phyloP scores from a whole-genome alignment of 768 basidiomycete species.

The Russula virescens region DNA sequence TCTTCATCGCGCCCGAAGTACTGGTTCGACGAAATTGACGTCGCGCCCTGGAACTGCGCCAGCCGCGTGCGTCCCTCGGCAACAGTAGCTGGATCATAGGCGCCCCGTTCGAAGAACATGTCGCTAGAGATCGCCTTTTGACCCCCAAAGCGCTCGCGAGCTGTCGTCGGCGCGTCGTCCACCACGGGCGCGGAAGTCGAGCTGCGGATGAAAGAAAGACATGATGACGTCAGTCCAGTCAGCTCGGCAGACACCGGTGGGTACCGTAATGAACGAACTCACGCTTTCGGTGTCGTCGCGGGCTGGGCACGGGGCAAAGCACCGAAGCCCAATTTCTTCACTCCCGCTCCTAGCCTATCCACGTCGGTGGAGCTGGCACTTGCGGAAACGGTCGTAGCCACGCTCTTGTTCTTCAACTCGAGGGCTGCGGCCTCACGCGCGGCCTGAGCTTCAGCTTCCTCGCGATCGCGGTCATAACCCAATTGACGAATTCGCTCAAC shows the following conservation, averaged over 20 bases:
- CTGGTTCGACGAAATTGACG: conserved; percentile 88
- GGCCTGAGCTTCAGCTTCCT: conserved; percentile 77
- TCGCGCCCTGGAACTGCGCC: conserved; percentile 83
- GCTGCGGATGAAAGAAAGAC: conserved; percentile 4
- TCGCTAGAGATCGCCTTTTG: conserved; percentile 98
- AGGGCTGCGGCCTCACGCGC: conserved; percentile 54
- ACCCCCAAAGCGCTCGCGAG: conserved; percentile 83
- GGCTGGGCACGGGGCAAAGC: conserved; percentile 62
- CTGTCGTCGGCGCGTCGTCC: conserved; percentile 67
- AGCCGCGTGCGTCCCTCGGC: conserved; percentile 79
- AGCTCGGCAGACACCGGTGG: background rate
- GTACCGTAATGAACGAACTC: background rate
- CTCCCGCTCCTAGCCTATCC: conserved; percentile 59
- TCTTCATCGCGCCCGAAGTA: conserved; percentile 92
- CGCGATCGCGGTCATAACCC: conserved; percentile 82
- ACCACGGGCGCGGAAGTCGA: conserved; percentile 26
- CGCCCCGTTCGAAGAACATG: conserved; percentile 90
- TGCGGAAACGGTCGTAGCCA: conserved; percentile 30
- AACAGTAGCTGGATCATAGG: conserved; percentile 69
- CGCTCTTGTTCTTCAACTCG: conserved; percentile 32
- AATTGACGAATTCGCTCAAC: conserved; percentile 88
- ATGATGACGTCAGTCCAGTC: background rate
- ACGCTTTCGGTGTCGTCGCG: conserved; percentile 37
- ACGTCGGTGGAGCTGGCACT: conserved; percentile 45
- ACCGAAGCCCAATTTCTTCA: conserved; percentile 80